Evolutionary conservation across 148 eudicot species (phyloP).

Genomic region (Nepenthes mirabilis): DNA sequence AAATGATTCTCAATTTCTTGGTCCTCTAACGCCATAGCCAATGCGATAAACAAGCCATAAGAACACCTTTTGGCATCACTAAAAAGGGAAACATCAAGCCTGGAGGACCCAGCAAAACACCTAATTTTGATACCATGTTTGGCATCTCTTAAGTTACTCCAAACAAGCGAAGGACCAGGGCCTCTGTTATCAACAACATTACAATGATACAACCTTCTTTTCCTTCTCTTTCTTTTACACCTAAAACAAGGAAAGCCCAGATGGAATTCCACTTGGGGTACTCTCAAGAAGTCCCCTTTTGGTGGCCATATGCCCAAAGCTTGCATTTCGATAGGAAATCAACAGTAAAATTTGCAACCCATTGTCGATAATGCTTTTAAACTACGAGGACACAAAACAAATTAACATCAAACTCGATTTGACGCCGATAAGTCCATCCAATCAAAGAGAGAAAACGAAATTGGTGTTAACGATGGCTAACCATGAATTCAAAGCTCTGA

Average conservation of each 20-base stretch:
- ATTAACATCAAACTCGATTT: too few relatives aligned
- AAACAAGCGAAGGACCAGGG: constrained; percentile 12
- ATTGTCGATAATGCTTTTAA: background rate
- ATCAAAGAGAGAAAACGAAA: background rate
- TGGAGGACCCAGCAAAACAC: constrained; percentile 14
- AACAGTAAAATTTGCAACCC: constrained; percentile 1
- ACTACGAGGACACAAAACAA: too few relatives aligned
- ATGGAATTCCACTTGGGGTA: constrained; percentile 30
- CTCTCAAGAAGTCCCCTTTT: constrained; percentile 26
- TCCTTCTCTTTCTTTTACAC: constrained; percentile 20
- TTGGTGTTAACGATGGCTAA: background rate
- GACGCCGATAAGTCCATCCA: too few relatives aligned
- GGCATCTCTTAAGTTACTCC: constrained; percentile 8
- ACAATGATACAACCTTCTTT: constrained; percentile 19
- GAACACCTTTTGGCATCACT: constrained; percentile 10
- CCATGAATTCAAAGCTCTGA: too few relatives aligned
- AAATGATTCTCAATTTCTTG: constrained; percentile 20
- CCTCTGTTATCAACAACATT: constrained; percentile 5
- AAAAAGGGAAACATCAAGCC: constrained; percentile 6
- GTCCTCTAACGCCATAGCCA: constrained; percentile 40
- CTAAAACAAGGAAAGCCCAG: constrained; percentile 22
- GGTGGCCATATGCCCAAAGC: constrained; percentile 43
- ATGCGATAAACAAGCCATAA: constrained; percentile 18
- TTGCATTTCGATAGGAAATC: constrained; percentile 40
- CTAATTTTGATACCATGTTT: constrained; percentile 13